phyloP scores from a whole-genome alignment of 139 green algal species.

The Gonium pectorale region DNA sequence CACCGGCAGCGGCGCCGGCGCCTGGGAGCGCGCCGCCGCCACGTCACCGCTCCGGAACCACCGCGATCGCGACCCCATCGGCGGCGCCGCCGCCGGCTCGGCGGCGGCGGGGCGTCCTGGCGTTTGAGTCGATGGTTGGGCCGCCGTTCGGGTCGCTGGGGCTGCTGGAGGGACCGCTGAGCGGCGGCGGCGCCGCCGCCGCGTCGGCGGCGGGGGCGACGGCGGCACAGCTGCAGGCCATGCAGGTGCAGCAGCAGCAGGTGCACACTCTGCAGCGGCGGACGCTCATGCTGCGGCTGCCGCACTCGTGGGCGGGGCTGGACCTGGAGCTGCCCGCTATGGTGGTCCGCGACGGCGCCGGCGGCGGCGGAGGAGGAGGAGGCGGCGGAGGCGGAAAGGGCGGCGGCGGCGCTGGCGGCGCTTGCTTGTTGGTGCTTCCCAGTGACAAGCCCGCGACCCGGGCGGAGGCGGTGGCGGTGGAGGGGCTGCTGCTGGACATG shows the following conservation, averaged over 20 bases:
- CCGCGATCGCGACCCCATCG: too few species aligned
- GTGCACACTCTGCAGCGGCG: conserved; percentile 44
- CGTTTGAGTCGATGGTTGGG: conserved; percentile 20
- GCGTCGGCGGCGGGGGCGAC: neutral
- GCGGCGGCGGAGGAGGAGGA: neutral
- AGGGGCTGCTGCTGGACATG: conserved; percentile 57
- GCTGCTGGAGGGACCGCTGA: conserved; percentile 4
- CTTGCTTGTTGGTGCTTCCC: conserved; percentile 72
- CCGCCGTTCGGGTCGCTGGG: conserved; percentile 22
- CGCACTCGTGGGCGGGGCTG: conserved; percentile 20
- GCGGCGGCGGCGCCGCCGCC: neutral
- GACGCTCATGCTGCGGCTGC: conserved; percentile 35
- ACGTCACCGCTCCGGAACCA: too few species aligned
- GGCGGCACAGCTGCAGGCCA: conserved; percentile 2
- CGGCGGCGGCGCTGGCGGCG: conserved; percentile 45
- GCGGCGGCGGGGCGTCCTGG: conserved; percentile 15
- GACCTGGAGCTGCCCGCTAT: conserved; percentile 51
- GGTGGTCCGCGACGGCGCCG: conserved; percentile 25
- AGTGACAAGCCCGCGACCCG: conserved; percentile 65
- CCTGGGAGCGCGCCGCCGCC: neutral
- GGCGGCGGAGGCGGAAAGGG: neutral
- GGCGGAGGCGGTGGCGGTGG: conserved; percentile 45
- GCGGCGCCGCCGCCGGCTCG: neutral
- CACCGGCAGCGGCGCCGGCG: neutral
- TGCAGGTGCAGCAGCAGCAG: conserved; percentile 7